A percentile compares a stretch with the other conserved stretches of the same genome.
Evolutionary conservation across 2,329 filamentous ascomycete genomes (phyloP).

Genomic region (Leptographium wingfieldii): DNA sequence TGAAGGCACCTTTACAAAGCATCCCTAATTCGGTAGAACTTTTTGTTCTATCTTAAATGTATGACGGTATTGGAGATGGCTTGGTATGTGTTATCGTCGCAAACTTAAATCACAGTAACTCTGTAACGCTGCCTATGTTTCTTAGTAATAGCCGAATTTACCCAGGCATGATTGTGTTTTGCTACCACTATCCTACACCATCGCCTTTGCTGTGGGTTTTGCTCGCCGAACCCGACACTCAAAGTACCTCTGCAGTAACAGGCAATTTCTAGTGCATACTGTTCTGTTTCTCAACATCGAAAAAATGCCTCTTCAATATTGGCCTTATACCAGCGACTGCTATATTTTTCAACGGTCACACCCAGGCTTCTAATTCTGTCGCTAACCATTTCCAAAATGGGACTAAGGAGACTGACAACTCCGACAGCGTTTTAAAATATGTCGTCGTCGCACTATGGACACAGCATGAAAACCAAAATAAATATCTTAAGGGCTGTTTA

Average conservation of each 20-base stretch:
- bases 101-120: background rate
- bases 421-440: background rate
- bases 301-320: background rate
- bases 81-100: background rate
- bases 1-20: too few species aligned
- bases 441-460: background rate
- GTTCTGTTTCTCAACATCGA: too few species aligned
- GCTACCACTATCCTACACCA: background rate
- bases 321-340: background rate
- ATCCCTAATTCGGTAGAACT: too few species aligned
- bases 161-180: background rate
- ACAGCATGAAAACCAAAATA: background rate
- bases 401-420: slow-evolving; percentile 7
- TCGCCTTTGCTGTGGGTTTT: background rate
- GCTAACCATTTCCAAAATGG: slow-evolving; percentile 22
- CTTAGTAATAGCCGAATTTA: too few species aligned
- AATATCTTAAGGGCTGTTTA: too few species aligned
- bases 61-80: too few species aligned
- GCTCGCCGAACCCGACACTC: too few species aligned
- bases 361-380: slow-evolving; percentile 16
- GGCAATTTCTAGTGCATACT: too few species aligned
- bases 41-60: too few species aligned
- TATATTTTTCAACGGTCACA: background rate
- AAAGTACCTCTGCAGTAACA: too few species aligned
- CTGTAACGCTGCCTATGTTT: background rate